These are phyloP conservation scores for Colletotrichum horii DNA, from an alignment of 2,329 filamentous ascomycete species.

Conservation along the genomic window DNA sequence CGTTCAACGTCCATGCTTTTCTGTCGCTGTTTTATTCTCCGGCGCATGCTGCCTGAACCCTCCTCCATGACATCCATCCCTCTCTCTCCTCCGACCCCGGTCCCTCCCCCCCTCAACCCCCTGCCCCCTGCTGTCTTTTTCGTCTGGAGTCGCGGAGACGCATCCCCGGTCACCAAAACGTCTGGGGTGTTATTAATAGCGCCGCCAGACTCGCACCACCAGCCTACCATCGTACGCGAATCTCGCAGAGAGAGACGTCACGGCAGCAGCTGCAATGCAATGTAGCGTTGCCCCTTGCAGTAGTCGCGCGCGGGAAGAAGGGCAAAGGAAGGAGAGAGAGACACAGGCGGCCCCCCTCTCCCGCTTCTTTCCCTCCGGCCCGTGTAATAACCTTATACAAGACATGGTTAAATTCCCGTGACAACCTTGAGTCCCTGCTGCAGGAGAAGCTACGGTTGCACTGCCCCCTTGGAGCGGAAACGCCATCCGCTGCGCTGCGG, in stretches of 20 bases:
- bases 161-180: background rate
- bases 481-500: background rate
- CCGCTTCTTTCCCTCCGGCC: background rate
- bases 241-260: background rate
- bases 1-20: background rate
- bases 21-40: background rate
- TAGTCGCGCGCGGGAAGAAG: background rate
- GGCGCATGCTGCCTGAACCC: background rate
- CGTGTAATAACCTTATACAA: conserved; percentile 1
- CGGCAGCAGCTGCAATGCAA: background rate
- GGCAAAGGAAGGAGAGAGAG: background rate
- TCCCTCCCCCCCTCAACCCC: background rate
- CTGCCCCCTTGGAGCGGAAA: background rate
- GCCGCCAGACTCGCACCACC: background rate
- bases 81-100: background rate
- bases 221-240: background rate
- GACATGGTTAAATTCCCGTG: background rate
- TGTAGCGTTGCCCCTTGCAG: background rate
- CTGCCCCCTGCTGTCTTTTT: background rate
- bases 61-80: background rate
- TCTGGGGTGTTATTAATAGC: conserved; percentile 13
- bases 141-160: conserved; percentile 2
- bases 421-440: background rate
- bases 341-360: background rate
- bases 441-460: background rate